These are phyloP conservation scores for Atalantia buxifolia DNA, from an alignment of 345 rosid species.

Conservation along the genomic window DNA sequence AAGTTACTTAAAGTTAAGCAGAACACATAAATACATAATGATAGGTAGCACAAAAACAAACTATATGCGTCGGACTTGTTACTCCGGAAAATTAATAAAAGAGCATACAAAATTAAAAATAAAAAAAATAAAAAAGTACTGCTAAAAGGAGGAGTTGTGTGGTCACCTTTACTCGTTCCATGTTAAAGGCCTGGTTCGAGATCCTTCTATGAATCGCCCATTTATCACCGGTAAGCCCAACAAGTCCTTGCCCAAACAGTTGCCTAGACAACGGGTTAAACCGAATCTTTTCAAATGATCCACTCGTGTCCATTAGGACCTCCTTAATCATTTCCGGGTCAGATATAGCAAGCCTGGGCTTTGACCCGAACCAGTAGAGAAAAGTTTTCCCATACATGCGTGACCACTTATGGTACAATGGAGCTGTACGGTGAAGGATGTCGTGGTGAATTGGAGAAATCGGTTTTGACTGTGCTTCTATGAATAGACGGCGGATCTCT, in stretches of 20 bases:
- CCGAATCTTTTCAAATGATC: conserved; percentile 36
- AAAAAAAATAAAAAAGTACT: background rate
- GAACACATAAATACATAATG: too few species aligned
- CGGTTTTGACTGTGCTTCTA: conserved; percentile 44
- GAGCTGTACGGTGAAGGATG: conserved; percentile 42
- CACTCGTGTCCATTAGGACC: conserved; percentile 37
- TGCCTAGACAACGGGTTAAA: conserved; percentile 52
- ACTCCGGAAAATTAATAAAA: background rate
- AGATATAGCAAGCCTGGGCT: conserved; percentile 56
- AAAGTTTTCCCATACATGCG: conserved; percentile 53
- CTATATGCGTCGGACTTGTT: background rate
- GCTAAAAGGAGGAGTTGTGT: background rate
- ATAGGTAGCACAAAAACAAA: too few species aligned
- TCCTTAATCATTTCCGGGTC: conserved; percentile 66
- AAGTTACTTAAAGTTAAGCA: too few species aligned
- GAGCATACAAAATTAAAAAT: too few species aligned
- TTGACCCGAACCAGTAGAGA: conserved; percentile 75
- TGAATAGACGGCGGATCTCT: conserved; percentile 41
- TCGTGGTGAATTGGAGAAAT: conserved; percentile 32
- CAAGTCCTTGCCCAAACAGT: conserved; percentile 70
- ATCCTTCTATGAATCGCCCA: conserved; percentile 75
- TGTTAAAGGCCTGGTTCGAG: conserved; percentile 54
- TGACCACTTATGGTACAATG: conserved; percentile 63
- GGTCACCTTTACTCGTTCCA: conserved; percentile 71
- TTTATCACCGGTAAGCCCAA: conserved; percentile 53